These are phyloP conservation scores for Fragilaria crotonensis DNA, from an alignment of 108 stramenopile species.

Conservation along the genomic window DNA sequence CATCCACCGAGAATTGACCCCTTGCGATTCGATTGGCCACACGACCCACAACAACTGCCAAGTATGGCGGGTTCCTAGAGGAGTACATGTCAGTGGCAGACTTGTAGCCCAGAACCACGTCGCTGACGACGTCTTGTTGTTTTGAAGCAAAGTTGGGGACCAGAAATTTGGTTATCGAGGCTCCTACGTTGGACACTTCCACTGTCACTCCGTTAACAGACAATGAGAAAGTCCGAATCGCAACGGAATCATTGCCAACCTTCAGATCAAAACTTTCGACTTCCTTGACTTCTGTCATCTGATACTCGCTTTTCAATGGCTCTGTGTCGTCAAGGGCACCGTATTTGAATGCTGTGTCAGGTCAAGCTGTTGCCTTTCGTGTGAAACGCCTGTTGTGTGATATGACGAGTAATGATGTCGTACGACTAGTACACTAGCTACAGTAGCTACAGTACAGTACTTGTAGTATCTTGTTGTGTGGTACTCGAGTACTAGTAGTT, in stretches of 20 bases:
- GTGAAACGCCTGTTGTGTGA: too few species aligned
- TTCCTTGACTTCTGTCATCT: neutral
- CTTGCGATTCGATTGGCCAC: constrained; percentile 79
- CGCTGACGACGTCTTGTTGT: constrained; percentile 8
- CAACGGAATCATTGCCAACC: neutral
- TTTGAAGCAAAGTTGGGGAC: constrained; percentile 17
- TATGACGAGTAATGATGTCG: too few species aligned
- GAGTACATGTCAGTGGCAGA: constrained; percentile 26
- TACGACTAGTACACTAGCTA: too few species aligned
- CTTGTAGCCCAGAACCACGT: constrained; percentile 63
- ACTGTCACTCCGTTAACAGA: constrained; percentile 25
- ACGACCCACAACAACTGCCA: constrained; percentile 67
- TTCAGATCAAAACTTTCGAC: neutral
- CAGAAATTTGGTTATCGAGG: constrained; percentile 40
- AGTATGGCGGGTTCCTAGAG: constrained; percentile 51
- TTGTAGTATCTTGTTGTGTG: too few species aligned
- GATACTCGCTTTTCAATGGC: neutral
- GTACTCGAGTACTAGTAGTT: too few species aligned
- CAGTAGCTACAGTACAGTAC: too few species aligned
- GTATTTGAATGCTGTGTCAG: neutral
- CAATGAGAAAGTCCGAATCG: constrained; percentile 7
- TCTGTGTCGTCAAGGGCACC: neutral
- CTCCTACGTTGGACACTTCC: constrained; percentile 33
- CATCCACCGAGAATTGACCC: constrained; percentile 47
- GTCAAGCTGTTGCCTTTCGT: too few species aligned